Evolutionary conservation across 2,329 filamentous ascomycete genomes (phyloP).

Genomic region (Fusarium anguioides): DNA sequence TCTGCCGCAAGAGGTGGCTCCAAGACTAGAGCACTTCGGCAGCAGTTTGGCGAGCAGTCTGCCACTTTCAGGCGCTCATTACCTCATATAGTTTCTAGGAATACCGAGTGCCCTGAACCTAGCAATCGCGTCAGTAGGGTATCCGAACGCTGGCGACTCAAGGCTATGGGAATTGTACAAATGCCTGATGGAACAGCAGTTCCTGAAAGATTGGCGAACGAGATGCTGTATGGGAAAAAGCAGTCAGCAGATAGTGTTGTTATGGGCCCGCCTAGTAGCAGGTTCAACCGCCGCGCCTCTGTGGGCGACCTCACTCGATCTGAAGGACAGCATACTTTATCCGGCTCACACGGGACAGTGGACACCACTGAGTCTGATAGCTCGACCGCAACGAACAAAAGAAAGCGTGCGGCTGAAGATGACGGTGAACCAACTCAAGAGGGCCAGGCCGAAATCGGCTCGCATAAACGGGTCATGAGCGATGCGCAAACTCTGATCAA

Average conservation of each 20-base stretch:
- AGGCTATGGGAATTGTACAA: conserved; percentile 63
- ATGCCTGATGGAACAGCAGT: conserved; percentile 65
- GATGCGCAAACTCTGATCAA: conserved; percentile 54
- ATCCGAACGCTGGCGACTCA: conserved; percentile 59
- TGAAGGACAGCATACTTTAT: conserved; percentile 28
- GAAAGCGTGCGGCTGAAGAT: conserved; percentile 49
- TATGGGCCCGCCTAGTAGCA: conserved; percentile 38
- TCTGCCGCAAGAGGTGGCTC: conserved; percentile 44
- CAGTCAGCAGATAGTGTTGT: conserved; percentile 50
- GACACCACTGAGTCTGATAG: conserved; percentile 19
- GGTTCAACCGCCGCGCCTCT: conserved; percentile 41
- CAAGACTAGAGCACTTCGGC: conserved; percentile 54
- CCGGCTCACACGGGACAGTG: conserved; percentile 38
- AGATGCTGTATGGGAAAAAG: conserved; percentile 58
- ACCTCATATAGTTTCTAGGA: conserved; percentile 49
- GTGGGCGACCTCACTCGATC: conserved; percentile 35
- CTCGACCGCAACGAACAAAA: conserved; percentile 45
- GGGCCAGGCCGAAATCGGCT: conserved; percentile 34
- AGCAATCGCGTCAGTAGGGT: conserved; percentile 50
- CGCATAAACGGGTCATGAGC: conserved; percentile 56
- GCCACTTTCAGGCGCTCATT: conserved; percentile 54
- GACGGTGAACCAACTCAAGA: conserved; percentile 31
- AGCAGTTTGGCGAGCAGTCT: conserved; percentile 47
- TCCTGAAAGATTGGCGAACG: conserved; percentile 62
- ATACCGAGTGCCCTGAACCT: conserved; percentile 42